Conservation (phyloP, 163 green algal genomes). For the Coccomyxa subellipsoidea region DNA sequence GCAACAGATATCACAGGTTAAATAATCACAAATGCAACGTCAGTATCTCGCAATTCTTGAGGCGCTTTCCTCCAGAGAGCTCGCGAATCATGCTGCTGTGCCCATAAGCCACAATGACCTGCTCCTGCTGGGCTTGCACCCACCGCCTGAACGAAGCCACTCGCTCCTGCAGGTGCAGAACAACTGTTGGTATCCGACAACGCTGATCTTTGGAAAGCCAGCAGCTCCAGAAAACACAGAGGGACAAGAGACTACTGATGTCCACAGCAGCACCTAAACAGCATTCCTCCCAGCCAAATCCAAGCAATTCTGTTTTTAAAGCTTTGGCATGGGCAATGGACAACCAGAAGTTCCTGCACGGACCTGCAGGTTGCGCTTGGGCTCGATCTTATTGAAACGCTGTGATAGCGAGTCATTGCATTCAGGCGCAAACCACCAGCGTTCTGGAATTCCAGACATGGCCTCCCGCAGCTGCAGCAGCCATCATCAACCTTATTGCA, state of each 20-base stretch:
- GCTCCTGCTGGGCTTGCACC: slow-evolving; percentile 53
- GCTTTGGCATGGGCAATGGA: no score
- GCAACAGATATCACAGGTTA: no score
- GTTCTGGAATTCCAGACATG: slow-evolving; percentile 48
- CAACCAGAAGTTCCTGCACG: no score
- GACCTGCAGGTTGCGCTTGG: slow-evolving; percentile 39
- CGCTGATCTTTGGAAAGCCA: no score
- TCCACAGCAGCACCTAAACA: no score
- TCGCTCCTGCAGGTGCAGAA: slow-evolving; percentile 29
- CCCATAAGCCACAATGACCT: slow-evolving; percentile 63
- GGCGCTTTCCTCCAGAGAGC: slow-evolving; percentile 37
- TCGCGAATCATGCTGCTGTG: slow-evolving; percentile 63
- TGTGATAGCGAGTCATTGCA: slow-evolving; percentile 36
- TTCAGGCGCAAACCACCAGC: slow-evolving; percentile 58
- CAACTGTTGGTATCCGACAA: no score
- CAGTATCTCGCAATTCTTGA: slow-evolving; percentile 57
- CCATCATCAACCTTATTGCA: background rate
- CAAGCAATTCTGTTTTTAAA: no score
- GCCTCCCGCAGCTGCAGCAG: slow-evolving; percentile 27
- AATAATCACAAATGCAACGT: slow-evolving; percentile 17
- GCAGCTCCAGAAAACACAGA: no score
- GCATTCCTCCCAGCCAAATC: no score
- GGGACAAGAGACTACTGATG: no score
- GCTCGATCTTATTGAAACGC: slow-evolving; percentile 40
- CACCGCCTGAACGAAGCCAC: slow-evolving; percentile 56